These are phyloP conservation scores for Eragrostis tef DNA, from an alignment of 202 grass and related monocot species.

Conservation along the genomic window DNA sequence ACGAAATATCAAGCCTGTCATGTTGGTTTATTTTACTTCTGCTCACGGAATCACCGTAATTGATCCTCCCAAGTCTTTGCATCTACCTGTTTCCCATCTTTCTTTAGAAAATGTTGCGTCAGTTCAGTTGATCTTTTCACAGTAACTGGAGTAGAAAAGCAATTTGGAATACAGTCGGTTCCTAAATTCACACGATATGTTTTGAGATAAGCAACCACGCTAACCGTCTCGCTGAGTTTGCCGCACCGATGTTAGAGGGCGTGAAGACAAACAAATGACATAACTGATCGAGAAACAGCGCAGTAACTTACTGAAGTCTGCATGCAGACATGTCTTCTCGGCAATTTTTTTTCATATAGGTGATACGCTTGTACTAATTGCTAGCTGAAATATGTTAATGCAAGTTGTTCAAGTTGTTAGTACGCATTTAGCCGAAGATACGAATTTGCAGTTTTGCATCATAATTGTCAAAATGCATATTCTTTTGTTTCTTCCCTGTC, in stretches of 20 bases:
- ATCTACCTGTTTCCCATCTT: neutral
- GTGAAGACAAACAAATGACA: neutral
- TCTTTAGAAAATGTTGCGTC: slow-evolving; percentile 13
- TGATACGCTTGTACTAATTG: neutral
- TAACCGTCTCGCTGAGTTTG: neutral
- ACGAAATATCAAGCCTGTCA: neutral
- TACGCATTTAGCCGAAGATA: slow-evolving; percentile 3
- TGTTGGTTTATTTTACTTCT: neutral
- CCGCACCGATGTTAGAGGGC: neutral
- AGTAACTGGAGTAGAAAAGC: neutral
- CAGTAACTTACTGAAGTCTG: neutral
- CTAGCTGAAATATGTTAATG: neutral
- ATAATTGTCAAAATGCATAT: neutral
- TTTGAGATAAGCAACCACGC: slow-evolving; percentile 10
- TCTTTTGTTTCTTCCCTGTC: slow-evolving; percentile 1
- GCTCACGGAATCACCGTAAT: neutral
- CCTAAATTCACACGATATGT: slow-evolving; percentile 27
- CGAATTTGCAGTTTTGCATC: slow-evolving; percentile 7
- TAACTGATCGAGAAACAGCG: neutral
- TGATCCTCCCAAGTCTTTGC: neutral
- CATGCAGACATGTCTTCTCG: neutral
- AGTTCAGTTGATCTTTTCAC: slow-evolving; percentile 27
- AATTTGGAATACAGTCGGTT: slow-evolving; percentile 4
- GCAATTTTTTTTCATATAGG: slow-evolving; percentile 18
- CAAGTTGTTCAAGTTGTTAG: neutral